Evolutionary conservation across 306 rosid species (phyloP).

Genomic region (Quercus agrifolia): DNA sequence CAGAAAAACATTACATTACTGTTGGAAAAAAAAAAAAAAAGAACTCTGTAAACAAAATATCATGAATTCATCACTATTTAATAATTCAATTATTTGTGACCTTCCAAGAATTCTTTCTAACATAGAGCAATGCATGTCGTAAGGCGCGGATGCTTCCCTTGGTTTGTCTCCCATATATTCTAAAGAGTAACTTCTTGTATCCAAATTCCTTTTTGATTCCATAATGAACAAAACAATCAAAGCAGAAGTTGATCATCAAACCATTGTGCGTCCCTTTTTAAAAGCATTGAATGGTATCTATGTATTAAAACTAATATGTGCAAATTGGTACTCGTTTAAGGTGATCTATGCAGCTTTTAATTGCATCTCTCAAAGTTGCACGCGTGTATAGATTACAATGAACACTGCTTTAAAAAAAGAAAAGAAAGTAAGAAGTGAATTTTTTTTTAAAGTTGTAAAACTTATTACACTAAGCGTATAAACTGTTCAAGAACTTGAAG

Average conservation of each 20-base stretch:
- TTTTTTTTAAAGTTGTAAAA: not conserved
- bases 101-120: slow-evolving; percentile 2
- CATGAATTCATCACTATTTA: not conserved
- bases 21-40: too few relatives aligned
- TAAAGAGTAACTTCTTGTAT: not conserved
- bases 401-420: not conserved
- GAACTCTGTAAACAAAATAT: not conserved
- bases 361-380: too few relatives aligned
- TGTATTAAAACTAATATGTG: too few relatives aligned
- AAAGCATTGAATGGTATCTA: not conserved
- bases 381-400: too few relatives aligned
- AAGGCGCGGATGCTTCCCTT: not conserved
- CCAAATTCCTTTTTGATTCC: too few relatives aligned
- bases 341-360: too few relatives aligned
- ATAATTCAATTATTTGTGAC: not conserved
- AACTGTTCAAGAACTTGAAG: not conserved
- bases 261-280: not conserved
- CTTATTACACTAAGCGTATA: not conserved
- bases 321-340: too few relatives aligned
- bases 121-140: slow-evolving; percentile 10
- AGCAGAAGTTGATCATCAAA: not conserved
- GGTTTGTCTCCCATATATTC: slow-evolving; percentile 21
- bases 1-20: not conserved
- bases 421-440: not conserved
- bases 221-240: not conserved